Conservation (phyloP, 2,329 filamentous ascomycete genomes). For the Fusarium drepaniforme region DNA sequence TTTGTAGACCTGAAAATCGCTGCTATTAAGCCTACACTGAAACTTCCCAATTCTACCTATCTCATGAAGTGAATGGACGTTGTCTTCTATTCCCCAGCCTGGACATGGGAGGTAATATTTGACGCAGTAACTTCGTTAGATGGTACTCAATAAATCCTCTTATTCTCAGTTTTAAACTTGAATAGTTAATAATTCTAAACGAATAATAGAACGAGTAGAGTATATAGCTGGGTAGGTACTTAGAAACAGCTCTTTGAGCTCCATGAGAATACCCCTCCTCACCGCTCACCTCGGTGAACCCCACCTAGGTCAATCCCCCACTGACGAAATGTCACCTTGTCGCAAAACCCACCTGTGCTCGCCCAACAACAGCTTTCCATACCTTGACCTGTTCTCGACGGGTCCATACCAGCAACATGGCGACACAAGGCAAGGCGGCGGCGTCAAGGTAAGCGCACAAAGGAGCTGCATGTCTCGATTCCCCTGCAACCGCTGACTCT, state of each 20-base stretch:
- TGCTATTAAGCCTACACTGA: not conserved
- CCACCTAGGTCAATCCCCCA: constrained; percentile 40
- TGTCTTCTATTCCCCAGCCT: not conserved
- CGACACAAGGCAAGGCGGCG: constrained; percentile 55
- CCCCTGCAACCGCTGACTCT: constrained; percentile 26
- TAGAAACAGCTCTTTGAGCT: not conserved
- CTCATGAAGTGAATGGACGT: not conserved
- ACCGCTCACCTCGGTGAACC: constrained; percentile 45
- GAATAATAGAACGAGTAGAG: not conserved
- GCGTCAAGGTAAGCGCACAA: constrained; percentile 48
- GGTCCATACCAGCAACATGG: constrained; percentile 50
- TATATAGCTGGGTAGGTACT: not conserved
- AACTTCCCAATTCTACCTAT: not conserved
- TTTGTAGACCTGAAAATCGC: not conserved
- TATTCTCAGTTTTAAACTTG: not conserved
- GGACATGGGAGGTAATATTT: not conserved
- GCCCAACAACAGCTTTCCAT: constrained; percentile 39
- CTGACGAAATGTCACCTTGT: constrained; percentile 47
- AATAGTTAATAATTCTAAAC: not conserved
- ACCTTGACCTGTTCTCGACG: constrained; percentile 35
- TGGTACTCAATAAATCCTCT: not conserved
- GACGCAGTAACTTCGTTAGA: not conserved
- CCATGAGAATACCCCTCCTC: constrained; percentile 41
- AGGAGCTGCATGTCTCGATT: not conserved
- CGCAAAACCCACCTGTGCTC: constrained; percentile 43